A percentile compares a stretch with the other conserved stretches of the same genome.
phyloP scores from a whole-genome alignment of 1,284 basidiomycete genomes.

The Earliella scabrosa region DNA sequence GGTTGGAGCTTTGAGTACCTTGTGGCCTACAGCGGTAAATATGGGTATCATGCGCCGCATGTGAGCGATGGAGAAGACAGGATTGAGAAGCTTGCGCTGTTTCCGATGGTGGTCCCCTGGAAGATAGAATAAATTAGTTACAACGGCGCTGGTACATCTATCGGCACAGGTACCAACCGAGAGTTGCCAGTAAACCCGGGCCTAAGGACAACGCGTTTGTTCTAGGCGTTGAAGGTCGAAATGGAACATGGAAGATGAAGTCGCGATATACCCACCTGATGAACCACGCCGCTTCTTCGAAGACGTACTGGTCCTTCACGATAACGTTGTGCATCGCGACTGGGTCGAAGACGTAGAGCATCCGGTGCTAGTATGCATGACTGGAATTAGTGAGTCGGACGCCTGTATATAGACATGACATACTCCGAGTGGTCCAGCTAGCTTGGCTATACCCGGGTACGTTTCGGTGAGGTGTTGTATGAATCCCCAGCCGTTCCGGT shows the following conservation, averaged over 20 bases:
- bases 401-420: neutral
- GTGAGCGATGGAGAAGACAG: constrained; percentile 20
- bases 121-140: too few relatives aligned
- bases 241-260: neutral
- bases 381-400: neutral
- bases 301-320: constrained; percentile 24
- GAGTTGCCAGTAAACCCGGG: constrained; percentile 11
- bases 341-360: constrained; percentile 25
- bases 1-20: neutral
- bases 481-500: neutral
- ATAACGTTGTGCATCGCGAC: constrained; percentile 20
- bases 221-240: neutral
- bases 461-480: neutral
- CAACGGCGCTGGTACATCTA: neutral
- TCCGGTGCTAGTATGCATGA: constrained; percentile 3
- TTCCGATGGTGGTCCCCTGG: constrained; percentile 16
- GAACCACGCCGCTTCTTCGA: constrained; percentile 15
- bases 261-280: constrained; percentile 12
- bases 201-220: constrained; percentile 17
- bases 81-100: constrained; percentile 22
- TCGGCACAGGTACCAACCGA: constrained; percentile 4
- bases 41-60: constrained; percentile 21
- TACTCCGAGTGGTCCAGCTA: constrained; percentile 4
- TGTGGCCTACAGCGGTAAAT: constrained; percentile 10
- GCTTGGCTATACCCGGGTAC: neutral